Base-by-base conservation (phyloP, 2,329 filamentous ascomycete species). In the Madurella mycetomatis region DNA sequence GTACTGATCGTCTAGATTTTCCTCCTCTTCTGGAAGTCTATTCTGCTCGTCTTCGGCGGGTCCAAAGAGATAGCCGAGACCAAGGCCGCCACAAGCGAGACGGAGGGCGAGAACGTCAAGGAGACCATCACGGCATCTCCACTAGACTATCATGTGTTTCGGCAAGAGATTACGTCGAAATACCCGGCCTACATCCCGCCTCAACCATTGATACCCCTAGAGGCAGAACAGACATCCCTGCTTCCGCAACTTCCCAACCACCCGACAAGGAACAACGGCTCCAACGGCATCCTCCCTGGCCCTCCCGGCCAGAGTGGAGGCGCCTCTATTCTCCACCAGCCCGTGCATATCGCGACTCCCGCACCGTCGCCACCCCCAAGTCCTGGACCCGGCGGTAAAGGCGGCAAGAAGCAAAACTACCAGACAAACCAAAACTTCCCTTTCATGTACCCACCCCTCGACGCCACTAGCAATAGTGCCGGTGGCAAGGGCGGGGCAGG, bases 351-450 rank as follows among this genome's bases (percentile, higher is more conserved):
- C 63, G 94, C 94, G n/a, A 99, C 94, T 1, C 94, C 94, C 0
- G 92, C 92, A 0, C 94, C 94, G 1, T 99, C 94, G 0, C 94
- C 94, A 19, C 94, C 94, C 0, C 94, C 94, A 1, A 96, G 92
- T 1, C 94, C 94, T 0, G 80, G 77, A 9, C 86, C 87, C 34
- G 92, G 91, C 25, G 91, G 91, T 0, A 99, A 97, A 70, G 90
- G 88, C 49, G 92, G 88, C 1, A 99, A 99, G 77, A 99, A 99
- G 68, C 94, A 99, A 66, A 99, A 97, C 63, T 99, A 99, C 65
- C 94, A 99, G 70, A 99, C 94, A 0, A 99, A 99, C 66, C 94
- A 99, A 65, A 94, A 96, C 67, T 97, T 99, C 61, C 94, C 94
- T 0, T 97, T 99, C 67, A 85, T 99, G 74, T 99, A 99, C 63